phyloP scores from a whole-genome alignment of 495 filamentous ascomycete genomes.

The Penicillium pulvis region DNA sequence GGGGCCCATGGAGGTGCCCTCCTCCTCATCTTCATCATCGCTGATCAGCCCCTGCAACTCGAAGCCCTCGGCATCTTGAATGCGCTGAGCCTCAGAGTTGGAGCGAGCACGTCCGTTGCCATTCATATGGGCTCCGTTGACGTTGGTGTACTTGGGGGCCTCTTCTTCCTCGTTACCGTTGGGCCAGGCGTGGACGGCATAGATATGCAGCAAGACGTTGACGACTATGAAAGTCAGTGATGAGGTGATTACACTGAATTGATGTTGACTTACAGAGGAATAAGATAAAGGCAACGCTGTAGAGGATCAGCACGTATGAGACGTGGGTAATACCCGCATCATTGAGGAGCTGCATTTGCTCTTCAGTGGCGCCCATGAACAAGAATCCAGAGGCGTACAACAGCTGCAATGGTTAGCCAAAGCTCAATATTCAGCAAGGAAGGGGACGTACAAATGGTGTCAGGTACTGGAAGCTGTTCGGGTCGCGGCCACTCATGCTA shows the following conservation, averaged over 20 bases:
- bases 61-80: constrained; percentile 82
- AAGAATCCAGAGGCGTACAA: constrained; percentile 93
- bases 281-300: constrained; percentile 83
- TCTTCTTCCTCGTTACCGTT: constrained; percentile 37
- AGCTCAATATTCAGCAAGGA: not conserved
- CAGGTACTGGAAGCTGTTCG: constrained; percentile 90
- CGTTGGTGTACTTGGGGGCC: constrained; percentile 23
- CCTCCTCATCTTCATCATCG: constrained; percentile 60
- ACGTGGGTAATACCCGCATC: constrained; percentile 80
- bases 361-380: constrained; percentile 96
- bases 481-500: constrained; percentile 59
- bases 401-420: constrained; percentile 54
- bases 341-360: constrained; percentile 81
- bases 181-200: constrained; percentile 65
- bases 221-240: constrained; percentile 50
- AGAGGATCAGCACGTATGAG: constrained; percentile 87
- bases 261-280: constrained; percentile 69
- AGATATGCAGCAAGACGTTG: constrained; percentile 80
- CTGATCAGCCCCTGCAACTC: constrained; percentile 89
- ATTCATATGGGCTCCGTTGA: constrained; percentile 44
- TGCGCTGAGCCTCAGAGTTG: constrained; percentile 51
- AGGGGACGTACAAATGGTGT: constrained; percentile 78
- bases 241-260: not conserved
- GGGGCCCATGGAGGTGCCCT: constrained; percentile 24
- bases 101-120: constrained; percentile 64